A percentile compares a stretch with the other conserved stretches of the same genome.
phyloP scores from a whole-genome alignment of 169 alveolate genomes.

The Plasmodium falciparum region DNA sequence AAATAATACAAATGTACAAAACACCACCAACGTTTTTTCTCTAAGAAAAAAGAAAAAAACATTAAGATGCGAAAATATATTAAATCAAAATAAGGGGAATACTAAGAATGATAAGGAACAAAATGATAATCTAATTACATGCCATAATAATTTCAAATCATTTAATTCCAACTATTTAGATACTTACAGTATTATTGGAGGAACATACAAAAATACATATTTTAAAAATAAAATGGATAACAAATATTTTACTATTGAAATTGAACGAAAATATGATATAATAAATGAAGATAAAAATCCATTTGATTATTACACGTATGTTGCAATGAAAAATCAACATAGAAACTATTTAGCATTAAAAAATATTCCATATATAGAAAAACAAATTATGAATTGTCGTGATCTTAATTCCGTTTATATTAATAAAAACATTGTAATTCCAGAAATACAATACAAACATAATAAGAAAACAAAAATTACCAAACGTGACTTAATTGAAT shows the following conservation, averaged over 20 bases:
- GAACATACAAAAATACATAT: conserved; percentile 7
- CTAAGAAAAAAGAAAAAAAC: conserved; percentile 21
- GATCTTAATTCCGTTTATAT: conserved; percentile 20
- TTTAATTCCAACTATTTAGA: conserved; percentile 17
- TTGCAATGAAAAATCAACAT: conserved; percentile 20
- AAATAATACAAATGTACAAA: conserved; percentile 20
- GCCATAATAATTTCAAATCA: conserved; percentile 12
- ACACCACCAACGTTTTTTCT: conserved; percentile 25
- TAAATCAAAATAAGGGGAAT: conserved; percentile 7
- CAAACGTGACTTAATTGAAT: conserved; percentile 9
- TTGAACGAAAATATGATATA: conserved; percentile 2
- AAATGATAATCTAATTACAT: conserved; percentile 6
- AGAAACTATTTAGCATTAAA: not conserved
- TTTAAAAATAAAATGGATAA: conserved; percentile 32
- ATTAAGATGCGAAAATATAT: conserved; percentile 13
- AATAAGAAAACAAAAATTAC: conserved; percentile 9
- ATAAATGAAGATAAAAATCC: conserved; percentile 5
- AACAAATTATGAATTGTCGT: conserved; percentile 12
- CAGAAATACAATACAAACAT: conserved; percentile 10
- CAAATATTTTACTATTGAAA: conserved; percentile 21
- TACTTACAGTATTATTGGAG: conserved; percentile 6
- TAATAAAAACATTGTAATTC: conserved; percentile 19
- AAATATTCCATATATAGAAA: conserved; percentile 37
- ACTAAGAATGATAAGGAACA: not conserved
- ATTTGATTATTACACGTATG: conserved; percentile 22